A percentile compares a stretch with the other conserved stretches of the same genome.
Conservation (phyloP, 2,329 filamentous ascomycete genomes). For the Blastomyces emzantsi region DNA sequence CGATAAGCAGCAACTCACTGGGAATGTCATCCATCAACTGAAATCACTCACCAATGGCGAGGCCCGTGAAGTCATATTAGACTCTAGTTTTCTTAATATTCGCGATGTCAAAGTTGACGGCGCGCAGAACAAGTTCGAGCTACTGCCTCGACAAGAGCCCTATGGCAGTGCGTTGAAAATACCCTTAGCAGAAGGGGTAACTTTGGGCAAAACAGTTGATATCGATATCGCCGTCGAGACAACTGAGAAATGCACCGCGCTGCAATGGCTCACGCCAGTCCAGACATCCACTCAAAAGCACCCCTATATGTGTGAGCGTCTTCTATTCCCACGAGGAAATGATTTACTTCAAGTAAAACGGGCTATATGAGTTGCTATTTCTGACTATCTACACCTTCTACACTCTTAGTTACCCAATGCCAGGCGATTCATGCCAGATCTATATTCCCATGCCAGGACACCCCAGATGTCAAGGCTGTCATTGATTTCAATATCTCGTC, state of each 20-base stretch:
- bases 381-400: constrained; percentile 1
- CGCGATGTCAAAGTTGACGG: constrained; percentile 61
- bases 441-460: constrained; percentile 94
- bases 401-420: constrained; percentile 65
- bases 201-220: constrained; percentile 40
- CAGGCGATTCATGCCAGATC: constrained; percentile 93
- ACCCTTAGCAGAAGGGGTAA: constrained; percentile 39
- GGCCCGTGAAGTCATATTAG: constrained; percentile 70
- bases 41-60: constrained; percentile 66
- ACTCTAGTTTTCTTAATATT: constrained; percentile 77
- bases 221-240: constrained; percentile 63
- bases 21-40: constrained; percentile 66
- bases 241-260: constrained; percentile 77
- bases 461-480: constrained; percentile 93
- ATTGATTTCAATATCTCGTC: constrained; percentile 84
- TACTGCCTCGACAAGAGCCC: constrained; percentile 61
- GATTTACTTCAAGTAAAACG: neutral
- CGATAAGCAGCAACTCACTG: constrained; percentile 63
- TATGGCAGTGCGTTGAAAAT: constrained; percentile 48
- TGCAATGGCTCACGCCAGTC: constrained; percentile 89
- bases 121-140: constrained; percentile 55
- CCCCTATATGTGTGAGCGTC: constrained; percentile 69
- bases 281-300: constrained; percentile 95
- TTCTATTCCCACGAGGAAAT: neutral
- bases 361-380: constrained; percentile 3